Percentiles rank a stretch among this genome's conserved stretches.
phyloP scores from a whole-genome alignment of 2,329 filamentous ascomycete genomes.

The Penicillium vulpinum region DNA sequence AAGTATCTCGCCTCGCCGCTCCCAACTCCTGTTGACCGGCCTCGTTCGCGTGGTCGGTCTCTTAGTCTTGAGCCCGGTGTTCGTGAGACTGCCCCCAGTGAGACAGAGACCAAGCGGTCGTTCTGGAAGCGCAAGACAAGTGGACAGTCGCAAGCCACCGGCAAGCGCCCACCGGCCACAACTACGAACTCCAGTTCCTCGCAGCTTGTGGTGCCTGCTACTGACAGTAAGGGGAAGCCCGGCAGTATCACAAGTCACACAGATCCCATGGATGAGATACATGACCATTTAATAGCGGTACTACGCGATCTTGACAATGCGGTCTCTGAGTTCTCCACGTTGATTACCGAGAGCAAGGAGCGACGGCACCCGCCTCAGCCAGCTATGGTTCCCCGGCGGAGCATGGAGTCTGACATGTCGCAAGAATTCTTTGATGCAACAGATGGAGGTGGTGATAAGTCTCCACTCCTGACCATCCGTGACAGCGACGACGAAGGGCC shows the following conservation, averaged over 20 bases:
- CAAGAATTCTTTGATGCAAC: conserved; percentile 96
- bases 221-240: conserved; percentile 37
- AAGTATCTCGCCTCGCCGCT: conserved; percentile 49
- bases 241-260: conserved; percentile 33
- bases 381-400: conserved; percentile 60
- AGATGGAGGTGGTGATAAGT: conserved; percentile 57
- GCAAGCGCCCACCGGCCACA: conserved; percentile 43
- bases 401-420: conserved; percentile 76
- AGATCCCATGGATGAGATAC: conserved; percentile 65
- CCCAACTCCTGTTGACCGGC: conserved; percentile 21
- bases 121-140: conserved; percentile 94
- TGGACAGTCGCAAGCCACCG: conserved; percentile 40
- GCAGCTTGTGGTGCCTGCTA: conserved; percentile 53
- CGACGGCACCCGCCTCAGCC: conserved; percentile 62
- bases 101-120: conserved; percentile 61
- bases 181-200: conserved; percentile 50
- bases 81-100: conserved; percentile 34
- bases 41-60: conserved; percentile 31
- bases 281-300: conserved; percentile 82
- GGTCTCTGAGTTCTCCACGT: conserved; percentile 74
- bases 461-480: conserved; percentile 73
- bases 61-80: conserved; percentile 35
- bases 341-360: conserved; percentile 77
- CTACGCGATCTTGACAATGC: conserved; percentile 81
- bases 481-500: conserved; percentile 68